phyloP scores from a whole-genome alignment of 2,329 filamentous ascomycete genomes.

The Bipolaris cookei region DNA sequence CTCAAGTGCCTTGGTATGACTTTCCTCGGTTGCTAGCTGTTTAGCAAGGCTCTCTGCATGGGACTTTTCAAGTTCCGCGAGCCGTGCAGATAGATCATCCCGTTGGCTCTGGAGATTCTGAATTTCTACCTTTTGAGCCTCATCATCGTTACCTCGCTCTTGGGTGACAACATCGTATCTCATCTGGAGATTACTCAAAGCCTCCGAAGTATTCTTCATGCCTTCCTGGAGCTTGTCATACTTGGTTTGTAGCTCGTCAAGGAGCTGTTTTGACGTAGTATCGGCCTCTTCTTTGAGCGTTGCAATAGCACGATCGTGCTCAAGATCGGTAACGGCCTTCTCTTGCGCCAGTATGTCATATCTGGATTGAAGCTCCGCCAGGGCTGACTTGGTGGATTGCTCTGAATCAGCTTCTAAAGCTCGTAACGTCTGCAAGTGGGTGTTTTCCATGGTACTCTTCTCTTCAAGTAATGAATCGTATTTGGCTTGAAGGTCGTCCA shows the following conservation, averaged over 20 bases:
- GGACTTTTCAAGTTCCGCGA: slow-evolving; percentile 33
- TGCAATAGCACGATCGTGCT: background rate
- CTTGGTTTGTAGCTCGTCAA: slow-evolving; percentile 20
- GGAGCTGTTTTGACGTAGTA: slow-evolving; percentile 6
- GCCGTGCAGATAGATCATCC: slow-evolving; percentile 26
- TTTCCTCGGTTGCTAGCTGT: slow-evolving; percentile 26
- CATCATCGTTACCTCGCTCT: slow-evolving; percentile 29
- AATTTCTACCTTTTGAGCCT: slow-evolving; percentile 27
- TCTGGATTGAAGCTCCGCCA: slow-evolving; percentile 20
- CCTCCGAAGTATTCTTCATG: slow-evolving; percentile 6
- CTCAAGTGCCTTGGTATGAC: slow-evolving; percentile 33
- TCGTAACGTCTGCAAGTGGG: slow-evolving; percentile 4
- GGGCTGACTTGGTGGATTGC: slow-evolving; percentile 2
- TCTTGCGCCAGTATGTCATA: slow-evolving; percentile 28
- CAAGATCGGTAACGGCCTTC: slow-evolving; percentile 18
- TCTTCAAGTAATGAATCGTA: slow-evolving; percentile 17
- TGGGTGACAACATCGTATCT: slow-evolving; percentile 24
- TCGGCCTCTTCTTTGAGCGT: slow-evolving; percentile 5
- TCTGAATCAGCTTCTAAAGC: slow-evolving; percentile 11
- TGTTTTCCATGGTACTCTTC: slow-evolving; percentile 3
- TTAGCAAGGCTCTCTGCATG: slow-evolving; percentile 26
- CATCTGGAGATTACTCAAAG: slow-evolving; percentile 12
- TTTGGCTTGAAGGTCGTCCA: slow-evolving; percentile 21
- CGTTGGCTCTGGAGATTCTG: slow-evolving; percentile 25
- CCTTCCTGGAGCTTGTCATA: slow-evolving; percentile 19